Conservation (phyloP, 1,284 basidiomycete genomes). For the Malassezia sp. region DNA sequence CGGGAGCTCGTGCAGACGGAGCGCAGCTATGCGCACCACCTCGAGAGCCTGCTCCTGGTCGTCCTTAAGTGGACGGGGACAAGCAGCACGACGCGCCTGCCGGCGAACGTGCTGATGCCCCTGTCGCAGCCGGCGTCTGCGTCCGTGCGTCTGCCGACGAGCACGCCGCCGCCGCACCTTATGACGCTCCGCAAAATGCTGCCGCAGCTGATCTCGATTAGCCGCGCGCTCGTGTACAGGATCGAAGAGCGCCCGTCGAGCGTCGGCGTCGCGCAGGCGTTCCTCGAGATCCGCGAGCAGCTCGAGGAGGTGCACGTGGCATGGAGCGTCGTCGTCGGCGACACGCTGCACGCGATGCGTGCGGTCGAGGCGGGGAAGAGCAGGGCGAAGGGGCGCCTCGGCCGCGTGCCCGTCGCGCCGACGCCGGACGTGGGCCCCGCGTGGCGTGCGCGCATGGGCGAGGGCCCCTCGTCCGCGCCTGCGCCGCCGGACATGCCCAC, state of each 20-base stretch:
- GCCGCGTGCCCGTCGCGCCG: slow-evolving; percentile 24
- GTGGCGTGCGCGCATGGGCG: neutral
- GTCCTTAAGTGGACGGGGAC: slow-evolving; percentile 22
- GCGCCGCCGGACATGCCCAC: slow-evolving; percentile 1
- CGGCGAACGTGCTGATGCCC: slow-evolving; percentile 17
- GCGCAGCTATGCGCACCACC: slow-evolving; percentile 35
- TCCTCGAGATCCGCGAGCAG: slow-evolving; percentile 24
- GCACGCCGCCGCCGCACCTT: slow-evolving; percentile 23
- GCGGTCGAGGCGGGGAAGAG: slow-evolving; percentile 26
- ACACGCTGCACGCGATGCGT: slow-evolving; percentile 24
- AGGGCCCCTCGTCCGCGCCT: neutral
- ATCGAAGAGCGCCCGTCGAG: slow-evolving; percentile 41
- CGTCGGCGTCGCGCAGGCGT: slow-evolving; percentile 35
- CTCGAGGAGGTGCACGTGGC: slow-evolving; percentile 38
- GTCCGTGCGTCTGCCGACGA: slow-evolving; percentile 5
- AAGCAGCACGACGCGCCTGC: slow-evolving; percentile 6
- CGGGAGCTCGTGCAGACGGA: slow-evolving; percentile 43
- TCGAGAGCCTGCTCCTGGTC: slow-evolving; percentile 31
- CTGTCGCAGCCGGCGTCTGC: slow-evolving; percentile 4
- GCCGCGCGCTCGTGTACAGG: slow-evolving; percentile 32
- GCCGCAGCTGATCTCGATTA: slow-evolving; percentile 39
- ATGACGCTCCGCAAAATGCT: slow-evolving; percentile 28
- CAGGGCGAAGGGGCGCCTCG: slow-evolving; percentile 27
- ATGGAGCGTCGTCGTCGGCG: slow-evolving; percentile 24
- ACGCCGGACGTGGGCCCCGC: neutral